Percentiles rank a stretch among this genome's conserved stretches.
Conservation (phyloP, 2,329 filamentous ascomycete species). For the Phyllosticta citriasiana region DNA sequence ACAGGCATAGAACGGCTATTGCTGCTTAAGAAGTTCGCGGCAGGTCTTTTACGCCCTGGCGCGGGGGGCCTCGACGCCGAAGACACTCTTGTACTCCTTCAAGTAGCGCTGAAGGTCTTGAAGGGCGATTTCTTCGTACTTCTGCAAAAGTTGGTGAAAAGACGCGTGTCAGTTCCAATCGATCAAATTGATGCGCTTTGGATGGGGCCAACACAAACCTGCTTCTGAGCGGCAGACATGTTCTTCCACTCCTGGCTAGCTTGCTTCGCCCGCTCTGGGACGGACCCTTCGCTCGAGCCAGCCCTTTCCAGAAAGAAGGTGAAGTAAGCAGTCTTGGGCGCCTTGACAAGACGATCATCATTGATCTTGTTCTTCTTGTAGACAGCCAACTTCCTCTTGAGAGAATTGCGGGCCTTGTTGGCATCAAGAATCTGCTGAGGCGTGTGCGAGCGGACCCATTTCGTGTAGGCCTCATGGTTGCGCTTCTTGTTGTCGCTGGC, state of each 20-base stretch:
- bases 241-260: constrained; percentile 39
- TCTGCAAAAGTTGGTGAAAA: constrained; percentile 13
- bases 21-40: background rate
- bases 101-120: constrained; percentile 19
- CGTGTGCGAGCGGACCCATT: constrained; percentile 47
- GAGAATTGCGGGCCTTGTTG: constrained; percentile 44
- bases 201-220: constrained; percentile 26
- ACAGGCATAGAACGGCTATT: background rate
- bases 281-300: constrained; percentile 42
- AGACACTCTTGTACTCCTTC: constrained; percentile 23
- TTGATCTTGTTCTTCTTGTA: constrained; percentile 24
- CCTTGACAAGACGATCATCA: constrained; percentile 47
- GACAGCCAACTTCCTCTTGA: constrained; percentile 17
- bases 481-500: constrained; percentile 38
- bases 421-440: constrained; percentile 48
- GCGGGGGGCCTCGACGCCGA: constrained; percentile 10
- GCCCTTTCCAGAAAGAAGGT: constrained; percentile 26
- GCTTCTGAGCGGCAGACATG: constrained; percentile 36
- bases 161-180: background rate
- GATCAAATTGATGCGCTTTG: background rate
- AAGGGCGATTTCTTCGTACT: constrained; percentile 19
- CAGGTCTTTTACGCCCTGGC: background rate
- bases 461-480: constrained; percentile 35
- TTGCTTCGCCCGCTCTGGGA: constrained; percentile 31
- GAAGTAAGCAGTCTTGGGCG: constrained; percentile 28